phyloP scores from a whole-genome alignment of 306 rosid species.

The Luffa acutangula region DNA sequence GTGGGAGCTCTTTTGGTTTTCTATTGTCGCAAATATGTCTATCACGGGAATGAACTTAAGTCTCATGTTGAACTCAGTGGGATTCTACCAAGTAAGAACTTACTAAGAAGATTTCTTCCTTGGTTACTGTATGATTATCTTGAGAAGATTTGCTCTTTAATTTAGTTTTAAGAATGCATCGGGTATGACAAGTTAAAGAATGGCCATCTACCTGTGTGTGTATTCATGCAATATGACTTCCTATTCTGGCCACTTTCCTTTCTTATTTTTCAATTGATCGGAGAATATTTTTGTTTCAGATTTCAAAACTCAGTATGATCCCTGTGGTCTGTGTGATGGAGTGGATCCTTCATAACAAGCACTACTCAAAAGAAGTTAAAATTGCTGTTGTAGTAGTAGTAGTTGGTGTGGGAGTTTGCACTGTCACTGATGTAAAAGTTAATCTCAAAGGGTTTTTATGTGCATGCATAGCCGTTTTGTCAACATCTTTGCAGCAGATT shows the following conservation, averaged over 20 bases:
- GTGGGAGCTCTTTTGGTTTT: slow-evolving; percentile 96
- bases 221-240: neutral
- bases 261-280: neutral
- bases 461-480: slow-evolving; percentile 59
- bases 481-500: slow-evolving; percentile 91
- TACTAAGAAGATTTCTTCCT: neutral
- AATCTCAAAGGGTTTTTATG: slow-evolving; percentile 75
- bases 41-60: slow-evolving; percentile 89
- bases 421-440: slow-evolving; percentile 85
- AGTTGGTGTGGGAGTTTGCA: slow-evolving; percentile 87
- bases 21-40: slow-evolving; percentile 71
- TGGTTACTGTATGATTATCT: neutral
- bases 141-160: neutral
- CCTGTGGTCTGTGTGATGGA: slow-evolving; percentile 96
- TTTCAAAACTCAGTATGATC: slow-evolving; percentile 94
- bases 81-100: slow-evolving; percentile 65
- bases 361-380: slow-evolving; percentile 75
- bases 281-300: slow-evolving; percentile 27
- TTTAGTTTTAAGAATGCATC: neutral
- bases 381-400: slow-evolving; percentile 66
- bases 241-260: neutral
- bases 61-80: slow-evolving; percentile 93
- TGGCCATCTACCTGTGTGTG: neutral
- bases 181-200: neutral
- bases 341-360: slow-evolving; percentile 78